Evolutionary conservation across 1,284 basidiomycete species (phyloP).

Genomic region (Naganishia cerealis): DNA sequence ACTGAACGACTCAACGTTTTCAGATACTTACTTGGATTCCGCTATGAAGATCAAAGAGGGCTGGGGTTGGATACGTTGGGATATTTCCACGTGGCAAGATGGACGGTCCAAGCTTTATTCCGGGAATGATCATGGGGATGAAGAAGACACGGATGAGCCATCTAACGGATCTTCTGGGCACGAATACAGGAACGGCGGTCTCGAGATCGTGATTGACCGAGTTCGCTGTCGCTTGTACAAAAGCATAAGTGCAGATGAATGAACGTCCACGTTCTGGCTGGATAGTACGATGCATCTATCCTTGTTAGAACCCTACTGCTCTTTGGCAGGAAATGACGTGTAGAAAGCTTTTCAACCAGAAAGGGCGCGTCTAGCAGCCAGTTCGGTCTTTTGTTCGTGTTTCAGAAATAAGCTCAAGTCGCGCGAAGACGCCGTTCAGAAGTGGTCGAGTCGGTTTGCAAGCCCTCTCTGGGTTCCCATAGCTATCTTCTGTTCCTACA

Average conservation of each 20-base stretch:
- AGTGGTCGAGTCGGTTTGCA: too few relatives aligned
- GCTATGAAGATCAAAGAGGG: conserved; percentile 64
- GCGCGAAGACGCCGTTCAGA: not conserved
- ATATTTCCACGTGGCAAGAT: conserved; percentile 60
- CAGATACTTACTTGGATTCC: not conserved
- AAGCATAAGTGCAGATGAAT: not conserved
- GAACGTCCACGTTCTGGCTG: not conserved
- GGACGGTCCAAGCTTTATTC: not conserved
- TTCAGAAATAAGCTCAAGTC: conserved; percentile 6
- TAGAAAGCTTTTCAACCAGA: conserved; percentile 1
- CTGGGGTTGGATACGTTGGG: conserved; percentile 72
- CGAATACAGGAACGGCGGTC: conserved; percentile 20
- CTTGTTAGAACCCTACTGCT: not conserved
- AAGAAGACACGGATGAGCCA: conserved; percentile 13
- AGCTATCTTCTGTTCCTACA: not conserved
- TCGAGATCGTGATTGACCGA: conserved; percentile 27
- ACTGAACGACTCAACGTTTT: not conserved
- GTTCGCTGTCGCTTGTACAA: conserved; percentile 30
- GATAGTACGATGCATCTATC: not conserved
- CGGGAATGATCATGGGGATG: conserved; percentile 8
- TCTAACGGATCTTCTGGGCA: not conserved
- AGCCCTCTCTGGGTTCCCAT: too few relatives aligned
- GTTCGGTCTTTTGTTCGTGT: conserved; percentile 30
- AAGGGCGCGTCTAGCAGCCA: conserved; percentile 3
- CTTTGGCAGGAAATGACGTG: not conserved